A percentile compares a stretch with the other conserved stretches of the same genome.
Conservation (phyloP, 768 basidiomycete genomes). For the Trametes cinnabarina region DNA sequence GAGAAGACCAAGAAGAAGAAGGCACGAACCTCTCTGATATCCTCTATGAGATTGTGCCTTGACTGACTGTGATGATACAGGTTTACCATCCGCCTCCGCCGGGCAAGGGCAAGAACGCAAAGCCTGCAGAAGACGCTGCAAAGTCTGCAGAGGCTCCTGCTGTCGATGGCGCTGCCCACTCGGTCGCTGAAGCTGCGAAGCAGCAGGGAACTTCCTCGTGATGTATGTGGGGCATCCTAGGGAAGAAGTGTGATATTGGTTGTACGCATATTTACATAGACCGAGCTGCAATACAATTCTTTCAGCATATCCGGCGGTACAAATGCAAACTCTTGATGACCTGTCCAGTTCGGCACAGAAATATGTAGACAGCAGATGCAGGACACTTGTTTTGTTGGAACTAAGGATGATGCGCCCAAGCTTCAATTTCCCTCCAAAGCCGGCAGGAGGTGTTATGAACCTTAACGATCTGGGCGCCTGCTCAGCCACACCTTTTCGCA, state of each 20-base stretch:
- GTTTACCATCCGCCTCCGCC: constrained; percentile 83
- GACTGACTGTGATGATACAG: constrained; percentile 55
- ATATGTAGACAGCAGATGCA: too few relatives aligned
- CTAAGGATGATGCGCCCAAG: too few relatives aligned
- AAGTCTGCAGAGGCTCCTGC: neutral
- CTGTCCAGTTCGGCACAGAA: too few relatives aligned
- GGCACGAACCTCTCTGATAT: constrained; percentile 21
- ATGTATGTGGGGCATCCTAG: neutral
- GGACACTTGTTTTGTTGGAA: too few relatives aligned
- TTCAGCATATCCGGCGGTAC: too few relatives aligned
- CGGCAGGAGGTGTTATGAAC: too few relatives aligned
- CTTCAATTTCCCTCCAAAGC: too few relatives aligned
- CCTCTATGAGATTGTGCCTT: too few relatives aligned
- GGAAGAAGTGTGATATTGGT: neutral
- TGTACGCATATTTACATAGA: neutral
- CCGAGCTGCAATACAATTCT: neutral
- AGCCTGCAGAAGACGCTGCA: constrained; percentile 26
- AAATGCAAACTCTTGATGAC: too few relatives aligned
- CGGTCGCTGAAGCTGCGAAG: constrained; percentile 6
- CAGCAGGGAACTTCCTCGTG: constrained; percentile 1
- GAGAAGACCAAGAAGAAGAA: constrained; percentile 69
- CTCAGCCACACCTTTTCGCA: neutral
- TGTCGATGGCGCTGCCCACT: neutral
- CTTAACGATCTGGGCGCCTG: neutral
- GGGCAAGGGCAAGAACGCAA: constrained; percentile 66